Evolutionary conservation across 2,329 filamentous ascomycete species (phyloP).

Genomic region (Fusarium sp.): DNA sequence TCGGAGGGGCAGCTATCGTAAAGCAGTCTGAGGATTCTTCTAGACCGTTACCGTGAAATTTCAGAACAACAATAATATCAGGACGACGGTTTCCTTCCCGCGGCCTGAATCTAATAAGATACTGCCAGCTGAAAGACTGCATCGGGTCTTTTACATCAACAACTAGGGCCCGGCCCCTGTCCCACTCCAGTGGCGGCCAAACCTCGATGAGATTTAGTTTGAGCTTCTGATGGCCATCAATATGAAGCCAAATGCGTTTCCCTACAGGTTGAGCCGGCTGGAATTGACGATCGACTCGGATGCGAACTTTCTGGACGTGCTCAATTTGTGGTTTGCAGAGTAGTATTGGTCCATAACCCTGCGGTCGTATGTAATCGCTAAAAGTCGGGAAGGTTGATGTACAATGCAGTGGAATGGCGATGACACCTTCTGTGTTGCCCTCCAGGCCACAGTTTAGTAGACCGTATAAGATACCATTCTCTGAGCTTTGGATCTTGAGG

Average conservation of each 20-base stretch:
- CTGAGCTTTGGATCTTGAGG: background rate
- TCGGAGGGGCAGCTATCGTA: background rate
- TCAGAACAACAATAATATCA: background rate
- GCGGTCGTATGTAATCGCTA: background rate
- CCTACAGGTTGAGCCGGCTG: accelerated
- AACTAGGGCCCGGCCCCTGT: background rate
- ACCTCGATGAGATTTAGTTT: background rate
- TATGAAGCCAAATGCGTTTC: background rate
- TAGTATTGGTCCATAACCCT: background rate
- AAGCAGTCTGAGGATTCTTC: background rate
- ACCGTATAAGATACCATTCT: background rate
- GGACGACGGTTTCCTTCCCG: background rate
- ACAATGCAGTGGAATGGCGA: background rate
- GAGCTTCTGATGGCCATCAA: background rate
- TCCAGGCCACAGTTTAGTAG: background rate
- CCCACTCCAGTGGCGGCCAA: background rate
- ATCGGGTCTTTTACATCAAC: background rate
- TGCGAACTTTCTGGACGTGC: accelerated
- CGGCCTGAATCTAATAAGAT: too few species aligned
- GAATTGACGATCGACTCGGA: background rate
- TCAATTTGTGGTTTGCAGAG: accelerated
- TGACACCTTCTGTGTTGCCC: background rate
- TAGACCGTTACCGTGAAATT: background rate
- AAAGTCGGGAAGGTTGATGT: background rate
- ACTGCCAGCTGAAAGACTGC: accelerated